Conservation (phyloP, 73 alveolate species). For the Paramecium octaurelia region DNA sequence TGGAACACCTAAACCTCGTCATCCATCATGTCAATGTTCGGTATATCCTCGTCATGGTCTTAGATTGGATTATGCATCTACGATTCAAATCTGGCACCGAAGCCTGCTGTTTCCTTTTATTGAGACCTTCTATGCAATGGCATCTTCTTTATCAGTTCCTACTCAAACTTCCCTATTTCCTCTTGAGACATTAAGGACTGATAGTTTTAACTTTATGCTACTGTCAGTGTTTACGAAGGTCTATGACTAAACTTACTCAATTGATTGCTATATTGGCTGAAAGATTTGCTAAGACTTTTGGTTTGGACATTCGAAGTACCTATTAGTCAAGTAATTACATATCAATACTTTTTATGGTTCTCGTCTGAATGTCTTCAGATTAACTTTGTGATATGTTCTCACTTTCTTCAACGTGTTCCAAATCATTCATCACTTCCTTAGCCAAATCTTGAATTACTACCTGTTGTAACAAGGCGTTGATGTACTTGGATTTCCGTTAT, state of each 20-base stretch:
- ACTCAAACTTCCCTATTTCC: not conserved
- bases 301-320: not conserved
- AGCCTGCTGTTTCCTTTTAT: slow-evolving; percentile 43
- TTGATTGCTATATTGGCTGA: not conserved
- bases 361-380: not conserved
- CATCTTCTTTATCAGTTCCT: not conserved
- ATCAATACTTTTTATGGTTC: not conserved
- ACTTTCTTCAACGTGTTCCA: not conserved
- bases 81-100: slow-evolving; percentile 9
- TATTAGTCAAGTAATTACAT: not conserved
- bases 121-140: not conserved
- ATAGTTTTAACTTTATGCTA: not conserved
- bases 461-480: not conserved
- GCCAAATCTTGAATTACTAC: not conserved
- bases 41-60: not conserved
- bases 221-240: not conserved
- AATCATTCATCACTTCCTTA: not conserved
- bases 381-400: not conserved
- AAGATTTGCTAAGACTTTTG: not conserved
- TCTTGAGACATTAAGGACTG: not conserved
- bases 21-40: not conserved
- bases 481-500: not conserved
- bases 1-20: not conserved
- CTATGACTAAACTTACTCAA: not conserved
- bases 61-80: not conserved